These are phyloP conservation scores for Besnoitia besnoiti DNA, from an alignment of 169 alveolate species.

Conservation along the genomic window DNA sequence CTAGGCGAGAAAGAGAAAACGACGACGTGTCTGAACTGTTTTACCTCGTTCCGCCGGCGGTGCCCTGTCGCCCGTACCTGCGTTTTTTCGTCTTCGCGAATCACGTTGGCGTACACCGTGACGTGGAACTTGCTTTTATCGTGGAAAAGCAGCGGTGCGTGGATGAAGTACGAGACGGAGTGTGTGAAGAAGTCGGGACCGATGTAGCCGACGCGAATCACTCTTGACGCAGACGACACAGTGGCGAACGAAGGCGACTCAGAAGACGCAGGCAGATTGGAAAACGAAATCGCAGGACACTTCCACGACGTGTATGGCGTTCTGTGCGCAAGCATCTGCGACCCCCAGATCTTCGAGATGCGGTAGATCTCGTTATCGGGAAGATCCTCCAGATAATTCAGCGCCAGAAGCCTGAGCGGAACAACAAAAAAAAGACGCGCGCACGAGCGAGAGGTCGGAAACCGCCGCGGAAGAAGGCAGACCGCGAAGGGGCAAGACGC, in stretches of 20 bases:
- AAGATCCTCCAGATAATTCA: slow-evolving; percentile 49
- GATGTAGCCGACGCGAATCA: slow-evolving; percentile 68
- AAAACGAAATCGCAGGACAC: slow-evolving; percentile 26
- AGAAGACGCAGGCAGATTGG: background rate
- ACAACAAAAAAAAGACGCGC: background rate
- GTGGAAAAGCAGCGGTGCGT: slow-evolving; percentile 64
- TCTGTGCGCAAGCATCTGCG: background rate
- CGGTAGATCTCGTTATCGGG: background rate
- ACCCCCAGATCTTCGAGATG: slow-evolving; percentile 37
- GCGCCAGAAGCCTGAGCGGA: slow-evolving; percentile 44
- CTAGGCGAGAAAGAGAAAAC: no score
- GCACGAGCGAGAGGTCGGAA: no score
- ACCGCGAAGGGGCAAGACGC: no score
- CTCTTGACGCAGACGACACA: background rate
- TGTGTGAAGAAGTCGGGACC: slow-evolving; percentile 73
- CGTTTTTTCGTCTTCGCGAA: slow-evolving; percentile 70
- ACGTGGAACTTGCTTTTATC: slow-evolving; percentile 66
- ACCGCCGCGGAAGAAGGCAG: no score
- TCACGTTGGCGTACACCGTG: slow-evolving; percentile 67
- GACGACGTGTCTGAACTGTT: no score
- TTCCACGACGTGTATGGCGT: slow-evolving; percentile 45
- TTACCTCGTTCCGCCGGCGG: no score
- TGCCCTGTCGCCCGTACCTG: slow-evolving; percentile 27
- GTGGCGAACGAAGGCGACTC: background rate
- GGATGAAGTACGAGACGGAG: slow-evolving; percentile 72